Evolutionary conservation across 2,329 filamentous ascomycete species (phyloP), one percentile per base, ranked within the genome.

Genomic region (Trichoderma koningiopsis): DNA sequence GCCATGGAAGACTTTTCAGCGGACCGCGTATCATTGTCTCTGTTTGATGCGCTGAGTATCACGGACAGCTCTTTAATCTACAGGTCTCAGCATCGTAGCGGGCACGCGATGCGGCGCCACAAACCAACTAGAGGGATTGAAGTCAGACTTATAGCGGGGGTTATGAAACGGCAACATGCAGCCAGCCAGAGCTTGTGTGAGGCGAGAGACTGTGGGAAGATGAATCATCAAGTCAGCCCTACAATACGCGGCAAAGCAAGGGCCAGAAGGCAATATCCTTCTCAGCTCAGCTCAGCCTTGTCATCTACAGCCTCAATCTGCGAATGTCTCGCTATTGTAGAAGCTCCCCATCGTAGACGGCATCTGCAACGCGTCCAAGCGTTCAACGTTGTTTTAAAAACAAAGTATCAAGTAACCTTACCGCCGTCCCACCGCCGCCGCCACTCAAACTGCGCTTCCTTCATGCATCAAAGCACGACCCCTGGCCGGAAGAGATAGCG

Each of bases 401-500:
- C 49, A 53, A 56, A 52, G 53, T 59, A 58, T 69, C 49, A 49
- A 59, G 61, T 65, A 65, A 65, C 68, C 61, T 61, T 66, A 65
- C 55, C 47, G 52, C 40, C 37, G 55, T 49, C 63, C 53, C 35
- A 31, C 63, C 55, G 49, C 61, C 49, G 47, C 43, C 59, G 24
- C 47, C 47, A n/a, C 47, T 49, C 22, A 22, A 24, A 24, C 10
- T 24, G 47, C 47, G 47, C 22, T 49, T 49, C 47, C 47, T 13
- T 49, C 22, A 27, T 43, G 40, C 40, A n/a, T 43, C 40, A 43
- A 40, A 43, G 40, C 40, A 59, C 11, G 27, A 24, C 22, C 57
- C 66, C 66, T 68, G 58, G 66, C 58, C 37, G 49, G 33, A 37
- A 68, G 52, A 31, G 66, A 68, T 68, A 35, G 66, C 66, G 58